These are phyloP conservation scores for Cladosporium sp. DNA, from an alignment of 2,329 filamentous ascomycete species.

Conservation along the genomic window DNA sequence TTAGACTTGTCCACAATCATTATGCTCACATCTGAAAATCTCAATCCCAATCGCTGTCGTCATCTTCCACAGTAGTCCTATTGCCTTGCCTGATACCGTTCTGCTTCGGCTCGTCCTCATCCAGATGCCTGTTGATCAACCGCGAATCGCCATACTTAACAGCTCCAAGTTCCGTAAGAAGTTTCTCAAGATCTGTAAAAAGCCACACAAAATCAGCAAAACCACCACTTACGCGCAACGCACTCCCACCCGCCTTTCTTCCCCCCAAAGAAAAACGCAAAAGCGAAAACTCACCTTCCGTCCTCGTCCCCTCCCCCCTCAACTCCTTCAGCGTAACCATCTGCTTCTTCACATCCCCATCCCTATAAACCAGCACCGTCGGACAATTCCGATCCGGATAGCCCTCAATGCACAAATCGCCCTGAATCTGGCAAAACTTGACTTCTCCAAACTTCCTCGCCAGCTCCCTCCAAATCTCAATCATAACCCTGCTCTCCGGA, in stretches of 20 bases:
- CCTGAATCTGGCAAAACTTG: slow-evolving; percentile 96
- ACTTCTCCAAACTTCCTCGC: slow-evolving; percentile 85
- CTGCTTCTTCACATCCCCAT: slow-evolving; percentile 88
- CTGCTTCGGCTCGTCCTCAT: slow-evolving; percentile 50
- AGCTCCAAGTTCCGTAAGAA: slow-evolving; percentile 79
- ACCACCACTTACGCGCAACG: neutral
- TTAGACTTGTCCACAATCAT: no score
- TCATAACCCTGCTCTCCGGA: slow-evolving; percentile 76
- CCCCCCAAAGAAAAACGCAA: neutral
- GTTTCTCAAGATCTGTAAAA: slow-evolving; percentile 64
- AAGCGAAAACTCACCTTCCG: slow-evolving; percentile 53
- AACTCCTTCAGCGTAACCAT: slow-evolving; percentile 82
- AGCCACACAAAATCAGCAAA: neutral
- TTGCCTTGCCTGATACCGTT: slow-evolving; percentile 53
- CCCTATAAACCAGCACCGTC: slow-evolving; percentile 86
- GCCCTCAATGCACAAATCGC: slow-evolving; percentile 88
- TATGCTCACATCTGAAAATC: neutral
- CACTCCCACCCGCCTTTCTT: neutral
- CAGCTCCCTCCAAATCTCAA: slow-evolving; percentile 79
- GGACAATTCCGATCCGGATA: slow-evolving; percentile 95
- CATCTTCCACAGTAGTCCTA: slow-evolving; percentile 34
- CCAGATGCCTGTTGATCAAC: slow-evolving; percentile 58
- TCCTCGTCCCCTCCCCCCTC: slow-evolving; percentile 58
- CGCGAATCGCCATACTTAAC: slow-evolving; percentile 75
- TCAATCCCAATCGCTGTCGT: slow-evolving; percentile 61